Percentiles rank a stretch among this genome's conserved stretches.
phyloP scores from a whole-genome alignment of 148 eudicot genomes.

The Nyssa sinensis region DNA sequence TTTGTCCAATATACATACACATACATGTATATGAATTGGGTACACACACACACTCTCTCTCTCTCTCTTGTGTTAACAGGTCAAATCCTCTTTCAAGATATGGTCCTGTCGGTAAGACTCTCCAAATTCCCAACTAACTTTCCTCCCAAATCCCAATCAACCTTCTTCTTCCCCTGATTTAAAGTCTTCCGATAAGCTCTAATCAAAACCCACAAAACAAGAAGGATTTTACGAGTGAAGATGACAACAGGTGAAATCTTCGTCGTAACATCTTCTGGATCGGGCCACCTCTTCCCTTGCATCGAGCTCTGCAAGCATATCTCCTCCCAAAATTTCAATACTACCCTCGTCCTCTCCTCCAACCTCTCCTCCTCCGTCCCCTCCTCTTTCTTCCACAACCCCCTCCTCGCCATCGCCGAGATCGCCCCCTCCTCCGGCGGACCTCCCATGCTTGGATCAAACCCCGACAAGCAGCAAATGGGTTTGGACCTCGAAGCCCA shows the following conservation, averaged over 20 bases:
- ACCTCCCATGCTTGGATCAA: background rate
- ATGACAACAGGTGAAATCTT: slow-evolving; percentile 1
- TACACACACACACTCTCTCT: too few relatives aligned
- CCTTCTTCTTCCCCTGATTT: too few relatives aligned
- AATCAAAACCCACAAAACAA: background rate
- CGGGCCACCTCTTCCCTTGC: slow-evolving; percentile 18
- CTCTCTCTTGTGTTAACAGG: too few relatives aligned
- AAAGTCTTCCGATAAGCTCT: background rate
- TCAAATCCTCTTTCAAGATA: too few relatives aligned
- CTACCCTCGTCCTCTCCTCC: slow-evolving; percentile 19
- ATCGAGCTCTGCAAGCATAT: slow-evolving; percentile 13
- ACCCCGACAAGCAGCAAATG: background rate
- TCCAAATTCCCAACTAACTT: too few relatives aligned
- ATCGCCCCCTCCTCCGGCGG: slow-evolving; percentile 2
- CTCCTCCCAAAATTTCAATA: slow-evolving; percentile 1
- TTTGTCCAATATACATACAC: too few relatives aligned
- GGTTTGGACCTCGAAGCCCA: background rate
- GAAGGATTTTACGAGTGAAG: background rate
- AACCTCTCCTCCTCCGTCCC: slow-evolving; percentile 5
- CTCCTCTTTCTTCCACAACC: slow-evolving; percentile 10
- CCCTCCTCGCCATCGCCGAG: background rate
- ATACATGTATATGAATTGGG: too few relatives aligned
- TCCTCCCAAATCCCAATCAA: too few relatives aligned
- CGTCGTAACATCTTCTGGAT: slow-evolving; percentile 7
- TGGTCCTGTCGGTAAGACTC: too few relatives aligned